Evolutionary conservation across 148 eudicot genomes (phyloP), one percentile per base, ranked within the genome.

Genomic region (Salicornia ramosissima): DNA sequence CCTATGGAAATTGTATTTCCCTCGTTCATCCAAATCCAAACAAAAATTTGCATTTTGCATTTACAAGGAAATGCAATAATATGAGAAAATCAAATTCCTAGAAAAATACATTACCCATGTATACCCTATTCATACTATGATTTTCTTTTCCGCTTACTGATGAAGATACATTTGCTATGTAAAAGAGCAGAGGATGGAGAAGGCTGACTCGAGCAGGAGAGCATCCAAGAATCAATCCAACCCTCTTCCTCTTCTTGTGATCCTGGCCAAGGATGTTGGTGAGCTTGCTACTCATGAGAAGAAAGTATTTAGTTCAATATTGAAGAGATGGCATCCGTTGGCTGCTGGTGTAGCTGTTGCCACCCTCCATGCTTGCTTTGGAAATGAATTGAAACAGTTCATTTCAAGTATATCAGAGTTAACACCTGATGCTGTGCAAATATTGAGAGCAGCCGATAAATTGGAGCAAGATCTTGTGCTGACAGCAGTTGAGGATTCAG

Each of bases 301-400:
- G 81, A 76, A 78, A 71, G 80, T 82, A 30, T 94, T 86, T 73
- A 94, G 99, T 80, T 96, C 96, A 43, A 87, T 88, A 87, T 69
- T 90, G 64, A 90, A 94, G 85, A 83, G 79, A 75, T 94, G 97
- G 97, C 97, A 94, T 81, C 96, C 97, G 33, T 80, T 94, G 76
- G 93, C 99, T 79, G 97, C 93, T 74, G 97, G 99, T 65, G 93
- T 90, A 57, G 99, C 93, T 49, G 97, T 91, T 77, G 99, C 99
- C 69, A 94, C 99, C 34, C 93, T 94, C 67, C 99, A 94, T 75
- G 81, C 85, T 83, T 94, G 99, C 84, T 94, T 86, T 56, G 99
- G 97, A 34, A 94, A 88, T 81, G 99, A 94, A 76, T 73, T 94
- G 69, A 91, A 91, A 79, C 99, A 94, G 74, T 94, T 87, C 70